Evolutionary conservation across 768 basidiomycete species (phyloP), one percentile per base, ranked within the genome.

Genomic region (Hydnum rufescens): DNA sequence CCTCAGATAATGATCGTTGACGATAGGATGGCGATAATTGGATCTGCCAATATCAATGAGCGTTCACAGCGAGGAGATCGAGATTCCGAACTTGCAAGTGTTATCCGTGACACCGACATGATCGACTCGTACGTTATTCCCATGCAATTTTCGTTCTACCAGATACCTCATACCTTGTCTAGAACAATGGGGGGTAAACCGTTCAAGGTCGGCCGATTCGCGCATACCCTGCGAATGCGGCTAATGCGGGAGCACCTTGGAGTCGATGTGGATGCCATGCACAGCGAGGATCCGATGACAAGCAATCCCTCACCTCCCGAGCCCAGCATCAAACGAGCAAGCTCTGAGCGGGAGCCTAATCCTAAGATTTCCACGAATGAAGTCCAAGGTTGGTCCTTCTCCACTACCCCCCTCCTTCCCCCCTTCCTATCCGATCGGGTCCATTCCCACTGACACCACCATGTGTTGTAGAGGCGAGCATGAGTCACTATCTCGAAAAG

Each of bases 211-310:
- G 95, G 95, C 19, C 81, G 93, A 25, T 99, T 95, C 64, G 90
- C 93, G 2, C 95, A 99, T 65, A 83, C 84, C 2, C 72, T 99
- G 6, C 81, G 95, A 4, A 73, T 97, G 44, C 78, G 93, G 18
- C 70, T 99, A 55, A 99, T 99, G 95, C 74, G 84, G 57, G 95
- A 99, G 62, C 95, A 99, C 62, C 71, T 95, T 54, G 95, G 95
- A 2, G 72, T 97, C 53, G 89, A 99, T 62, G 90, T 96, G 29
- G 95, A 99, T 62, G 73, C 77, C 2, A 68, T 95, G 59, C 74
- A 76, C 42, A 82, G 89, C 58, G 82, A 83, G 51, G 78, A 84
- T 50, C 65, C 80, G 19, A 75, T 74, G 71, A 65, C 68, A 1
- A 64, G 68, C 22, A 70, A 76, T 4, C 73, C 79, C 13, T 71